These are phyloP conservation scores for Sisymbrium irio DNA, from an alignment of 345 rosid genomes.

Conservation along the genomic window DNA sequence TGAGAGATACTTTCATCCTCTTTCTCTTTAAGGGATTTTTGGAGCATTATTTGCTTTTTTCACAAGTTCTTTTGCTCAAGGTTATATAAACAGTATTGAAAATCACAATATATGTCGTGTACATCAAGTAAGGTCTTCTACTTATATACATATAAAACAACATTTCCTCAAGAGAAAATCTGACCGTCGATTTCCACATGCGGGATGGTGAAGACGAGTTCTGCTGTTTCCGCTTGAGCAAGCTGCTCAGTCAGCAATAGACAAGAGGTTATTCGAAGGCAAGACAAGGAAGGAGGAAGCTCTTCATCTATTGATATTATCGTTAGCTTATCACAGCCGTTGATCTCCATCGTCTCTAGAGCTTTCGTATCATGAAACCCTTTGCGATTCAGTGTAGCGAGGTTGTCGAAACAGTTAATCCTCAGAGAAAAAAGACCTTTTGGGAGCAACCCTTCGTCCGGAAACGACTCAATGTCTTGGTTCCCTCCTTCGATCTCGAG, in stretches of 20 bases:
- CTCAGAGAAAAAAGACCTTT: slow-evolving; percentile 19
- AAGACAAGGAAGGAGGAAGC: slow-evolving; percentile 38
- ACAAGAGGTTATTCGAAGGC: slow-evolving; percentile 27
- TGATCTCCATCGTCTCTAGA: slow-evolving; percentile 35
- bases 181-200: slow-evolving; percentile 30
- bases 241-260: slow-evolving; percentile 20
- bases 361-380: slow-evolving; percentile 29
- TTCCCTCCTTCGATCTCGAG: slow-evolving; percentile 40
- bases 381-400: slow-evolving; percentile 11
- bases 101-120: neutral
- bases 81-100: neutral
- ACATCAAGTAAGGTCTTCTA: slow-evolving; percentile 23
- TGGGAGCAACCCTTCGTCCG: slow-evolving; percentile 38
- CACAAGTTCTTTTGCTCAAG: neutral
- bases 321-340: slow-evolving; percentile 35
- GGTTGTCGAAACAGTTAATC: slow-evolving; percentile 30
- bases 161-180: slow-evolving; percentile 12
- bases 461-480: slow-evolving; percentile 35
- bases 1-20: slow-evolving; percentile 28
- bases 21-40: slow-evolving; percentile 4
- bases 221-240: slow-evolving; percentile 23
- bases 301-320: slow-evolving; percentile 27
- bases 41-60: slow-evolving; percentile 19
- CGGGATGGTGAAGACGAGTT: slow-evolving; percentile 25
- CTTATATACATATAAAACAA: neutral